Conservation (phyloP, 2,329 filamentous ascomycete genomes). For the Fusarium sp. region DNA sequence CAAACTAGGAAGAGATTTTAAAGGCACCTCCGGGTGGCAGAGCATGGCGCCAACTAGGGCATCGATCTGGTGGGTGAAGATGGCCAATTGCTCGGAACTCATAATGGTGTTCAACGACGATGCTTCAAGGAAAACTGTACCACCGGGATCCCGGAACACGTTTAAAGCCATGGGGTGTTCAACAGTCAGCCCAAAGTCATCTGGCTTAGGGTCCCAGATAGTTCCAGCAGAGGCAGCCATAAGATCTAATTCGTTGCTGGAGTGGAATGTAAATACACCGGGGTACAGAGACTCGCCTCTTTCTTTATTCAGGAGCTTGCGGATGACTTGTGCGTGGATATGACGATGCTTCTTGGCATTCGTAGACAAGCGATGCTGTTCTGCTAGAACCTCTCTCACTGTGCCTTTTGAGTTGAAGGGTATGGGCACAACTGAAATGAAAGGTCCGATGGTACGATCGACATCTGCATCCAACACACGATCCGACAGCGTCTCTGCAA, state of each 20-base stretch:
- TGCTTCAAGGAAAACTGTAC: neutral
- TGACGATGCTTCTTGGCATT: neutral
- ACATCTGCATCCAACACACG: neutral
- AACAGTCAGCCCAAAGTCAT: slow-evolving; percentile 1
- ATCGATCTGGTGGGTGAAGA: neutral
- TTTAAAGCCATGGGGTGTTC: slow-evolving; percentile 10
- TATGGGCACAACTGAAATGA: slow-evolving; percentile 1
- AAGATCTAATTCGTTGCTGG: neutral
- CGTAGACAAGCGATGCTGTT: neutral
- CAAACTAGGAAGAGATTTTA: neutral
- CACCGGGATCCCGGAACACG: neutral
- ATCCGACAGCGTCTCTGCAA: slow-evolving; percentile 7
- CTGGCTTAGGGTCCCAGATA: neutral
- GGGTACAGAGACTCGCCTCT: slow-evolving; percentile 3
- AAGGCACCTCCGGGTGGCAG: neutral
- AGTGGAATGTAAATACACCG: slow-evolving; percentile 1
- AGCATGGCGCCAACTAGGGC: slow-evolving; percentile 1
- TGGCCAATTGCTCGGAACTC: neutral
- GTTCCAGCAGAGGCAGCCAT: neutral
- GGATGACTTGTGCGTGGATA: neutral
- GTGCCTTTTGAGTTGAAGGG: neutral
- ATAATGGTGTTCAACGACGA: slow-evolving; percentile 2
- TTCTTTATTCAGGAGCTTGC: neutral
- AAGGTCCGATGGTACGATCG: neutral
- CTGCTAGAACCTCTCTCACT: slow-evolving; percentile 3